These are phyloP conservation scores for Neonectria faginata DNA, from an alignment of 2,329 filamentous ascomycete genomes.

Conservation along the genomic window DNA sequence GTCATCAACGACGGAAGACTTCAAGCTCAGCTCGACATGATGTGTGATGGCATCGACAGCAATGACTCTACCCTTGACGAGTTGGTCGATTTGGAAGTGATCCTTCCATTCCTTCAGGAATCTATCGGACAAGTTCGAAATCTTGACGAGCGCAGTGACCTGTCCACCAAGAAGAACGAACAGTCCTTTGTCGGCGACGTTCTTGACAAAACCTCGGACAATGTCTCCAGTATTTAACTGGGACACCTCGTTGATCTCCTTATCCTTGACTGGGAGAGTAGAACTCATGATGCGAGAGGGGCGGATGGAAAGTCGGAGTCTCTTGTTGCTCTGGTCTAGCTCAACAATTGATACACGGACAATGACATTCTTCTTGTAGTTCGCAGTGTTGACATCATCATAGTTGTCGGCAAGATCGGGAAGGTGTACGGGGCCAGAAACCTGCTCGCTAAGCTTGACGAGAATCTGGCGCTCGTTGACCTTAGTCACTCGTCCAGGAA, in stretches of 20 bases:
- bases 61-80: slow-evolving; percentile 88
- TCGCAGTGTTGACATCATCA: slow-evolving; percentile 78
- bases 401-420: slow-evolving; percentile 91
- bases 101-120: slow-evolving; percentile 97
- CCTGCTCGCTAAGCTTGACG: slow-evolving; percentile 83
- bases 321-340: slow-evolving; percentile 87
- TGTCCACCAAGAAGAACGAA: slow-evolving; percentile 87
- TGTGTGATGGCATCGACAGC: slow-evolving; percentile 74
- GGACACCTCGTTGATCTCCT: slow-evolving; percentile 77
- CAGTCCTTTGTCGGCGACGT: slow-evolving; percentile 87
- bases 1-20: slow-evolving; percentile 83
- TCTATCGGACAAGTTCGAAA: slow-evolving; percentile 88
- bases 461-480: slow-evolving; percentile 85
- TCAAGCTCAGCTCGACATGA: slow-evolving; percentile 87
- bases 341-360: slow-evolving; percentile 87
- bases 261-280: slow-evolving; percentile 81
- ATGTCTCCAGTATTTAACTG: slow-evolving; percentile 82
- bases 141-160: slow-evolving; percentile 84
- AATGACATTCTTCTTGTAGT: slow-evolving; percentile 85
- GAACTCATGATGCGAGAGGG: slow-evolving; percentile 93
- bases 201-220: slow-evolving; percentile 91
- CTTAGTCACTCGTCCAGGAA: slow-evolving; percentile 87
- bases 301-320: slow-evolving; percentile 81
- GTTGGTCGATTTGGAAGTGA: slow-evolving; percentile 85
- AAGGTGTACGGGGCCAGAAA: slow-evolving; percentile 84